These are phyloP conservation scores for Suillus luteus DNA, from an alignment of 768 basidiomycete genomes.

Conservation along the genomic window DNA sequence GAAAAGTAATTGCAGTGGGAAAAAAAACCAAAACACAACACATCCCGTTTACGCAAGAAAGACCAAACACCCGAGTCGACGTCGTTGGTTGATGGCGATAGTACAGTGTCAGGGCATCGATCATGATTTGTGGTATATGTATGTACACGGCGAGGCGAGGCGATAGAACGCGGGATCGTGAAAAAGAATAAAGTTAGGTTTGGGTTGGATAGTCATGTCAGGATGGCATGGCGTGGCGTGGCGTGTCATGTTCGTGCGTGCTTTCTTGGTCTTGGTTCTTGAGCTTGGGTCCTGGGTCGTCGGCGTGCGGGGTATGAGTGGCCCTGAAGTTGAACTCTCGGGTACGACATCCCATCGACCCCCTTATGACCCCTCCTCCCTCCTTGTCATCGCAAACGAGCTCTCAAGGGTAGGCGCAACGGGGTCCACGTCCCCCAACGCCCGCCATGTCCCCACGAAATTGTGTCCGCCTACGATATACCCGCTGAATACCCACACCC, in stretches of 20 bases:
- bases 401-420: slow-evolving; percentile 59
- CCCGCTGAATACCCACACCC: slow-evolving; percentile 60
- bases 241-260: not conserved
- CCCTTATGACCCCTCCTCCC: not conserved
- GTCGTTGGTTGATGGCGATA: slow-evolving; percentile 11
- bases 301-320: not conserved
- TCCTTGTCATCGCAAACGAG: slow-evolving; percentile 57
- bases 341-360: not conserved
- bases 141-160: not conserved
- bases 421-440: slow-evolving; percentile 41
- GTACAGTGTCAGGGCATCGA: not conserved
- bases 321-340: not conserved
- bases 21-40: too few relatives aligned
- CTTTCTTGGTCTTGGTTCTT: not conserved
- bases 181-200: not conserved
- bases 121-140: not conserved
- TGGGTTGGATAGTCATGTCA: not conserved
- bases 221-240: slow-evolving; percentile 2
- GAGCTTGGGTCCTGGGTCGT: not conserved
- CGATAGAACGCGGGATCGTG: not conserved
- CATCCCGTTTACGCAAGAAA: not conserved
- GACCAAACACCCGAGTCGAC: not conserved
- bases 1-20: slow-evolving; percentile 1
- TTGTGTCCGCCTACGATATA: slow-evolving; percentile 66
- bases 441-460: slow-evolving; percentile 75